phyloP scores from a whole-genome alignment of 2,329 filamentous ascomycete species.

The Paraphoma sp. region DNA sequence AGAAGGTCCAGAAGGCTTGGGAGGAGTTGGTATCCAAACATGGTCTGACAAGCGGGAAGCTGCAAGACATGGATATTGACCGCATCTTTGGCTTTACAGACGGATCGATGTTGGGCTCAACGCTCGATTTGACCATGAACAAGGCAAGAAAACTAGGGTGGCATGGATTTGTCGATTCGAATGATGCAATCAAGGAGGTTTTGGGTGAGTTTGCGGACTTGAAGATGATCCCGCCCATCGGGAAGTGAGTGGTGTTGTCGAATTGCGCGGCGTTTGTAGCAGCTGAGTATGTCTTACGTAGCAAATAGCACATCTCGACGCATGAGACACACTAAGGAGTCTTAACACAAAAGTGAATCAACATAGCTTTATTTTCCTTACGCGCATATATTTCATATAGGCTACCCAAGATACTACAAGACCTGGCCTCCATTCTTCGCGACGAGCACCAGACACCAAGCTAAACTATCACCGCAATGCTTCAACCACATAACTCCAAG shows the following conservation, averaged over 20 bases:
- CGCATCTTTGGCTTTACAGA: slow-evolving; percentile 57
- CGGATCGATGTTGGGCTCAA: slow-evolving; percentile 42
- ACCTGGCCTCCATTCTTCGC: too few species aligned
- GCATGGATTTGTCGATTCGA: slow-evolving; percentile 55
- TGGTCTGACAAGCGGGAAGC: slow-evolving; percentile 48
- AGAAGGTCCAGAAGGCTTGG: slow-evolving; percentile 55
- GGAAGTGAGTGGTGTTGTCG: neutral
- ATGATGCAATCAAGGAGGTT: slow-evolving; percentile 52
- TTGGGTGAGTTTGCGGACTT: slow-evolving; percentile 51
- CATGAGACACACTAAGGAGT: too few species aligned
- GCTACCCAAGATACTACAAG: too few species aligned
- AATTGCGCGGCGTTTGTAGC: too few species aligned
- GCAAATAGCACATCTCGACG: too few species aligned
- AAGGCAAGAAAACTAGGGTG: slow-evolving; percentile 56
- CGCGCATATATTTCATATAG: too few species aligned
- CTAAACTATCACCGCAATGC: too few species aligned
- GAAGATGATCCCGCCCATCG: slow-evolving; percentile 51
- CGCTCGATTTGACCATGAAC: slow-evolving; percentile 48
- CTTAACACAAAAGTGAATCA: too few species aligned
- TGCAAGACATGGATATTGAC: slow-evolving; percentile 51
- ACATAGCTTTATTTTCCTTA: too few species aligned
- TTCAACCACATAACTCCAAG: too few species aligned
- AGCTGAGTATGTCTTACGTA: too few species aligned
- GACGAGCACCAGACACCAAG: too few species aligned
- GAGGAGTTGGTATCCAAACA: slow-evolving; percentile 52